Evolutionary conservation across 1,139 yeast genomes (phyloP).

Genomic region (Suhomyces guaymorum): DNA sequence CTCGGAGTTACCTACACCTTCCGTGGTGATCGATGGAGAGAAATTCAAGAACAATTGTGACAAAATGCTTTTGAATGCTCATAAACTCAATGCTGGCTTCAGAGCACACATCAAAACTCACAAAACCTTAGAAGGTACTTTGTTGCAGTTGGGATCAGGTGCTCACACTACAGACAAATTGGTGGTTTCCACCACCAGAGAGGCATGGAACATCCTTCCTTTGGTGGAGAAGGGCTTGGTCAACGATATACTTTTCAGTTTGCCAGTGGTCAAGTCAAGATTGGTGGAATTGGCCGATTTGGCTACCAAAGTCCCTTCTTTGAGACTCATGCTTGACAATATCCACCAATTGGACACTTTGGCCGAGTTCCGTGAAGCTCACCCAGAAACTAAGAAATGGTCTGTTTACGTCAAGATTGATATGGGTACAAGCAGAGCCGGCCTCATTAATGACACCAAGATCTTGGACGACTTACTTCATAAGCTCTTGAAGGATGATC

Average conservation of each 20-base stretch:
- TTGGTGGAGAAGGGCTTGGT: conserved; percentile 48
- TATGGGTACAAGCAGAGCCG: conserved; percentile 68
- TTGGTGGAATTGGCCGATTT: conserved; percentile 53
- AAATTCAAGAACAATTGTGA: conserved; percentile 28
- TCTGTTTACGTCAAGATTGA: conserved; percentile 58
- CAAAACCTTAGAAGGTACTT: conserved; percentile 47
- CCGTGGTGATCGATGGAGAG: conserved; percentile 44
- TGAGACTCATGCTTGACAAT: conserved; percentile 65
- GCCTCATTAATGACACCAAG: conserved; percentile 40
- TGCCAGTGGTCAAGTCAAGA: conserved; percentile 63
- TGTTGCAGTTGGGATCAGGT: conserved; percentile 28
- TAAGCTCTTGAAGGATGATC: conserved; percentile 23
- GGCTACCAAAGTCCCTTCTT: conserved; percentile 37
- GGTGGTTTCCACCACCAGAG: conserved; percentile 71
- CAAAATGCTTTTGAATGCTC: conserved; percentile 35
- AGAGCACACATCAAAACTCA: conserved; percentile 80
- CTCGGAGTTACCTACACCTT: conserved; percentile 54
- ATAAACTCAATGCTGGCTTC: conserved; percentile 37
- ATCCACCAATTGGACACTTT: conserved; percentile 55
- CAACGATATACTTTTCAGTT: conserved; percentile 63
- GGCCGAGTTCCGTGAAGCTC: conserved; percentile 31
- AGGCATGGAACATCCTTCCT: conserved; percentile 57
- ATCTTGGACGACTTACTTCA: conserved; percentile 32
- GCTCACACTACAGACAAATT: conserved; percentile 42
- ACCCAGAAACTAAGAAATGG: conserved; percentile 42